These are phyloP conservation scores for Platanthera zijinensis DNA, from an alignment of 106 monocot genomes.

Conservation along the genomic window DNA sequence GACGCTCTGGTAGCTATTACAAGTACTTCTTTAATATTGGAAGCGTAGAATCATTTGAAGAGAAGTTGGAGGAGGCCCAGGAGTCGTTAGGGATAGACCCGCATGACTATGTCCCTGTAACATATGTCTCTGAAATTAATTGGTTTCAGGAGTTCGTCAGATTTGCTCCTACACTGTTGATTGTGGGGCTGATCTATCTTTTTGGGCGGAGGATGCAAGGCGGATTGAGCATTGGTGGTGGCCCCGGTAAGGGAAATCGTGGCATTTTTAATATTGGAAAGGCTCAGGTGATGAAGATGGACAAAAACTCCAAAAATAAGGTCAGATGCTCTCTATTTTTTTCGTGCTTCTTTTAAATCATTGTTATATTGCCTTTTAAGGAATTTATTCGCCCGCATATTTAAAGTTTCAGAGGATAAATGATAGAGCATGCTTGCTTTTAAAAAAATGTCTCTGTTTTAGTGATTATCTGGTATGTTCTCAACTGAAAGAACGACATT, in stretches of 20 bases:
- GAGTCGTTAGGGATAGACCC: constrained; percentile 65
- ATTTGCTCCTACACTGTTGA: constrained; percentile 66
- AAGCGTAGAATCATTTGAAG: constrained; percentile 94
- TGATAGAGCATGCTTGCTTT: background rate
- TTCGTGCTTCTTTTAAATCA: background rate
- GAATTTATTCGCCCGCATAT: background rate
- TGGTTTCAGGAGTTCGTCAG: constrained; percentile 68
- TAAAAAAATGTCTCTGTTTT: background rate
- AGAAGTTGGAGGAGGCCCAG: constrained; percentile 90
- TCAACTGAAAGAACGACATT: background rate
- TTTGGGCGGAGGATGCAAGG: constrained; percentile 70
- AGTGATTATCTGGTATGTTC: background rate
- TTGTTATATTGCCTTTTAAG: too few species aligned
- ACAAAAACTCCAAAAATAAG: constrained; percentile 99
- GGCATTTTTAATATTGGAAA: constrained; percentile 97
- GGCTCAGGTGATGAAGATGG: constrained; percentile 82
- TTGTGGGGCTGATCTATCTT: constrained; percentile 50
- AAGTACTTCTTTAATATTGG: constrained; percentile 92
- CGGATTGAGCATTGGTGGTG: constrained; percentile 67
- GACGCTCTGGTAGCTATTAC: constrained; percentile 33
- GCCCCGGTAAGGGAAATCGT: constrained; percentile 41
- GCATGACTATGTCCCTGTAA: constrained; percentile 84
- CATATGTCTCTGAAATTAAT: constrained; percentile 57
- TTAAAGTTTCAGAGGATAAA: background rate
- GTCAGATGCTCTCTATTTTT: constrained; percentile 13